A percentile compares a stretch with the other conserved stretches of the same genome.
phyloP scores from a whole-genome alignment of 257 asterid species.

The Leptodermis oblonga region DNA sequence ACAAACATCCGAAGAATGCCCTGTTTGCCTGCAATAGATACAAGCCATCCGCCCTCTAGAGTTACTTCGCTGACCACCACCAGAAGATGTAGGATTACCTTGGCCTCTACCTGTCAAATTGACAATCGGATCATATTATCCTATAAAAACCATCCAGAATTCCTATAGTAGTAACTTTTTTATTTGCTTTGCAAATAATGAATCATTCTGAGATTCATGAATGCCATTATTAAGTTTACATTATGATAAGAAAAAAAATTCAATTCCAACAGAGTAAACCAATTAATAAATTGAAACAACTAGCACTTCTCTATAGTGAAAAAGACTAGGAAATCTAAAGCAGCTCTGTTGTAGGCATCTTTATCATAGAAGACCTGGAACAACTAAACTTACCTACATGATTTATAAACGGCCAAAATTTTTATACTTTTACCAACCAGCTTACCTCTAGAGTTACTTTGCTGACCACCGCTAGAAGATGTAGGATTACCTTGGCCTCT shows the following conservation, averaged over 20 bases:
- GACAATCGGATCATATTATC: slow-evolving; percentile 13
- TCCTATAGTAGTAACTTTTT: neutral
- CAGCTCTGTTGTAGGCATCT: neutral
- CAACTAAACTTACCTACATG: neutral
- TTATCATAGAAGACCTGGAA: neutral
- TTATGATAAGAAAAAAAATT: neutral
- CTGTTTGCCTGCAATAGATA: slow-evolving; percentile 53
- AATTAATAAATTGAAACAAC: neutral
- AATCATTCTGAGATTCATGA: neutral
- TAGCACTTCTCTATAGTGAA: neutral
- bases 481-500: slow-evolving; percentile 63
- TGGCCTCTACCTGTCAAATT: slow-evolving; percentile 66
- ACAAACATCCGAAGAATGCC: slow-evolving; percentile 44
- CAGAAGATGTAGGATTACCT: slow-evolving; percentile 47
- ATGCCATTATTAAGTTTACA: neutral
- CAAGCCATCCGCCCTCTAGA: slow-evolving; percentile 51
- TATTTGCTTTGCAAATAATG: neutral
- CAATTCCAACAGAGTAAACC: neutral
- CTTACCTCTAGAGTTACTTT: slow-evolving; percentile 43
- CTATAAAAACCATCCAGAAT: slow-evolving; percentile 11
- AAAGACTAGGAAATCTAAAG: neutral
- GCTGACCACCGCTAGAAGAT: slow-evolving; percentile 49
- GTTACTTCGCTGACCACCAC: slow-evolving; percentile 53
- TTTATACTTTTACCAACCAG: neutral
- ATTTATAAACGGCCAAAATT: neutral